Evolutionary conservation across 2,329 filamentous ascomycete genomes (phyloP).

Genomic region (Xylaria sp.): DNA sequence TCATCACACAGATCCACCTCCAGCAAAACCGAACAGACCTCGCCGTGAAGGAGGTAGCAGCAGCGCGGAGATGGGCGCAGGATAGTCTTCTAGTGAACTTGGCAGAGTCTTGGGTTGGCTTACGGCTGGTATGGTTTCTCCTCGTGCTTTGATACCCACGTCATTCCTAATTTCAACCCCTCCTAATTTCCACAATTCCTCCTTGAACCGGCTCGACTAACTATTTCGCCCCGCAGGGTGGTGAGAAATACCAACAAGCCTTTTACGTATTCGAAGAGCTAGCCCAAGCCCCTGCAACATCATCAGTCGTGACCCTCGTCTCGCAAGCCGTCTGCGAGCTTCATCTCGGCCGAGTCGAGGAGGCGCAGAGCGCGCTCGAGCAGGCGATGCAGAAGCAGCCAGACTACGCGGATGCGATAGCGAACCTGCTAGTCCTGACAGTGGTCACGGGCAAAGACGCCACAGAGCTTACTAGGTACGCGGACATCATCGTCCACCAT

Average conservation of each 20-base stretch:
- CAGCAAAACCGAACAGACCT: slow-evolving; percentile 92
- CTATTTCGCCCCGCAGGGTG: slow-evolving; percentile 68
- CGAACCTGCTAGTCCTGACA: slow-evolving; percentile 84
- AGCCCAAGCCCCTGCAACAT: slow-evolving; percentile 84
- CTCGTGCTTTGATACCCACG: not conserved
- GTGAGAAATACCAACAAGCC: slow-evolving; percentile 94
- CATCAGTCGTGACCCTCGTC: slow-evolving; percentile 79
- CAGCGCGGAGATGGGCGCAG: slow-evolving; percentile 92
- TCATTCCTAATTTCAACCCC: not conserved
- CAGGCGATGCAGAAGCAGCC: slow-evolving; percentile 81
- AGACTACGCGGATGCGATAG: slow-evolving; percentile 77
- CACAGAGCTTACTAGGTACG: slow-evolving; percentile 71
- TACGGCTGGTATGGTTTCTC: slow-evolving; percentile 76
- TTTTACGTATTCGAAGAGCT: slow-evolving; percentile 99
- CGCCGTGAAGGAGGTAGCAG: slow-evolving; percentile 86
- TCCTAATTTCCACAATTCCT: not conserved
- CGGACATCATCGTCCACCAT: slow-evolving; percentile 44
- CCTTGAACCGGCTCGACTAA: slow-evolving; percentile 13
- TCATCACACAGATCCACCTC: slow-evolving; percentile 93
- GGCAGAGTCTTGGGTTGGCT: slow-evolving; percentile 93
- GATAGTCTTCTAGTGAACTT: slow-evolving; percentile 94
- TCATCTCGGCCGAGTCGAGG: slow-evolving; percentile 87
- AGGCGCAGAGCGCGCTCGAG: slow-evolving; percentile 87
- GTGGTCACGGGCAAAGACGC: slow-evolving; percentile 79
- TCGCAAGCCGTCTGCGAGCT: slow-evolving; percentile 92